Evolutionary conservation across 768 basidiomycete species (phyloP).

Genomic region (Hygrocybe punicea): DNA sequence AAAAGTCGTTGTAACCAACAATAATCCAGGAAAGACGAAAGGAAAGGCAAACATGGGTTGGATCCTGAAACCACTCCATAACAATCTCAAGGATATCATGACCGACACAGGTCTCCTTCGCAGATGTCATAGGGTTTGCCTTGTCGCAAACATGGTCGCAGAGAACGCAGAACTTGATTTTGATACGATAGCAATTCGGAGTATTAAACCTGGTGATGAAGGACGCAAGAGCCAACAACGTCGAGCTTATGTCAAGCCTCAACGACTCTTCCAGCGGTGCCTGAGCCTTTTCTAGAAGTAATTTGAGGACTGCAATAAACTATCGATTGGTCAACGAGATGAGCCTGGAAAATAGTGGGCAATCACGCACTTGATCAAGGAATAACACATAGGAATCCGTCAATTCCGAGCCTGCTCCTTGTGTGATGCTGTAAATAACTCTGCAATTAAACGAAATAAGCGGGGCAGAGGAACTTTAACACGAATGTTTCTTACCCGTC

Average conservation of each 20-base stretch:
- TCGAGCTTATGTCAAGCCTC: conserved; percentile 60
- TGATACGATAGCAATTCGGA: conserved; percentile 56
- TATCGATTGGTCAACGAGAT: conserved; percentile 28
- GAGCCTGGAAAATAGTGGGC: not conserved
- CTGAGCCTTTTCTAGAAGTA: conserved; percentile 71
- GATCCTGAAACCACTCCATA: conserved; percentile 73
- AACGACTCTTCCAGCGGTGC: conserved; percentile 55
- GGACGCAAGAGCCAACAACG: conserved; percentile 55
- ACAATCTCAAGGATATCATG: conserved; percentile 72
- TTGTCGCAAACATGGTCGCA: conserved; percentile 66
- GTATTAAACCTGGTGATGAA: conserved; percentile 65
- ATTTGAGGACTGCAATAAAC: conserved; percentile 72
- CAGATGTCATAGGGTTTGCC: conserved; percentile 56
- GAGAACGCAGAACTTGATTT: conserved; percentile 71
- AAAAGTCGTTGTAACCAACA: not conserved
- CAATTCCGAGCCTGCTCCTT: conserved; percentile 43
- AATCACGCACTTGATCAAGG: conserved; percentile 62
- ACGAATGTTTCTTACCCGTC: conserved; percentile 55
- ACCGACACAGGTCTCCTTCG: conserved; percentile 63
- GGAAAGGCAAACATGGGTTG: conserved; percentile 42
- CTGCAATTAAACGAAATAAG: not conserved
- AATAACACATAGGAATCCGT: conserved; percentile 49
- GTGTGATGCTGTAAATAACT: conserved; percentile 47
- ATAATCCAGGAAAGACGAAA: not conserved
- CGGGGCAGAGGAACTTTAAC: not conserved